These are phyloP conservation scores for Trichoderma guizhouense DNA, from an alignment of 2,329 filamentous ascomycete genomes.

Conservation along the genomic window DNA sequence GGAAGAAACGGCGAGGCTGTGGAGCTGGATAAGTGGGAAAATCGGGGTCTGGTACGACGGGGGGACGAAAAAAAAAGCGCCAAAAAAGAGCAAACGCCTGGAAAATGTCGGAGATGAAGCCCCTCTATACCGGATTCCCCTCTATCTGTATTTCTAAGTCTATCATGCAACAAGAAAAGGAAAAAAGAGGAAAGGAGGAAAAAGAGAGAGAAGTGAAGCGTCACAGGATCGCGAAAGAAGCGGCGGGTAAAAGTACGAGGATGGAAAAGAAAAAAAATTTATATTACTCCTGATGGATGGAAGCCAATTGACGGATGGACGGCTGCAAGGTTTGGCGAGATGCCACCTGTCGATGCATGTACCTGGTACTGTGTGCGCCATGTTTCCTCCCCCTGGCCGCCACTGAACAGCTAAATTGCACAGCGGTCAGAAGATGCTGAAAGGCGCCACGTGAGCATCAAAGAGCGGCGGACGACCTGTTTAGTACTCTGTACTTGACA, in stretches of 20 bases:
- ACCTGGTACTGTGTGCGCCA: not conserved
- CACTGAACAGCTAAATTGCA: not conserved
- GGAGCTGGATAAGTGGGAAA: constrained; percentile 14
- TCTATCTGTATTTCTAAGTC: constrained; percentile 16
- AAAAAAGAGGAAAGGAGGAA: not conserved
- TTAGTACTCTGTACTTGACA: not conserved
- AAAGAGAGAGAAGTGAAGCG: not conserved
- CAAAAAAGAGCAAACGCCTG: constrained; percentile 12
- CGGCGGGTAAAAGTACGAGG: not conserved
- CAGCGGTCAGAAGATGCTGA: constrained; percentile 16
- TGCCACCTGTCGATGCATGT: not conserved
- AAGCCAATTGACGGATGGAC: constrained; percentile 3
- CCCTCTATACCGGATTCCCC: constrained; percentile 5
- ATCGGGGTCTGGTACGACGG: constrained; percentile 8
- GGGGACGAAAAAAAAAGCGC: not conserved
- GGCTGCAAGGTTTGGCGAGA: constrained; percentile 16
- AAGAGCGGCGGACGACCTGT: not conserved
- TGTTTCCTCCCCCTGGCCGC: not conserved
- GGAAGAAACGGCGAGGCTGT: constrained; percentile 14
- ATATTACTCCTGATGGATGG: not conserved
- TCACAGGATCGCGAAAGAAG: not conserved
- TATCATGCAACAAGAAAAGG: constrained; percentile 18
- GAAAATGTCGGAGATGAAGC: constrained; percentile 17
- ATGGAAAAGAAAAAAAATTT: constrained; percentile 7
- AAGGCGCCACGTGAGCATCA: constrained; percentile 8